These are phyloP conservation scores for Pythium pyrilobum DNA, from an alignment of 352 stramenopile genomes.

Conservation along the genomic window DNA sequence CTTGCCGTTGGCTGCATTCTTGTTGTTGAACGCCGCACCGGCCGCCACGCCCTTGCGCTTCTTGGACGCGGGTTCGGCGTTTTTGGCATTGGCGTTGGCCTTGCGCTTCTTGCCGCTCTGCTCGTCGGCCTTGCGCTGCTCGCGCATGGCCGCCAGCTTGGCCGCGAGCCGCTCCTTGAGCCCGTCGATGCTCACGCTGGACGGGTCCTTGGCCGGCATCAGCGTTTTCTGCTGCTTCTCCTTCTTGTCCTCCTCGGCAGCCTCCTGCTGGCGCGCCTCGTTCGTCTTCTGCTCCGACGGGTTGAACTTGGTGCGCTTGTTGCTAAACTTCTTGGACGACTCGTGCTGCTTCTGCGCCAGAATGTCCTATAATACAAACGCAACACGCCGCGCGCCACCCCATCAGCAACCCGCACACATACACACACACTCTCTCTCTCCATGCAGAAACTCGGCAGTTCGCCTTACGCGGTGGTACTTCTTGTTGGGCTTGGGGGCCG, in stretches of 20 bases:
- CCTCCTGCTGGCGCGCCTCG: conserved; percentile 43
- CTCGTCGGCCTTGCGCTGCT: conserved; percentile 68
- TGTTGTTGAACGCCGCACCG: conserved; percentile 32
- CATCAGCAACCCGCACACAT: neutral
- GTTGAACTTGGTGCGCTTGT: conserved; percentile 73
- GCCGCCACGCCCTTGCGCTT: conserved; percentile 42
- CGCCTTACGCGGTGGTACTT: conserved; percentile 74
- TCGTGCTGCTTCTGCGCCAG: conserved; percentile 45
- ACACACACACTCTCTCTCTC: neutral
- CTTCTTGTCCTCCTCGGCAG: conserved; percentile 42
- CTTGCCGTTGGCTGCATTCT: conserved; percentile 13
- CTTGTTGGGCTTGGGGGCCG: conserved; percentile 41
- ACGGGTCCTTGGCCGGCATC: conserved; percentile 34
- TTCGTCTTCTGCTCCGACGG: conserved; percentile 61
- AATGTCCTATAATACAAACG: conserved; percentile 30
- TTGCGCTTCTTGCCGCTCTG: conserved; percentile 56
- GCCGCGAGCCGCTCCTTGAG: conserved; percentile 60
- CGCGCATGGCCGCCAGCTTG: conserved; percentile 67
- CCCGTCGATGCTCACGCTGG: conserved; percentile 42
- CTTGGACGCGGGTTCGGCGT: conserved; percentile 35
- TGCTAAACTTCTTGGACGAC: conserved; percentile 52
- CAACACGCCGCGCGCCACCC: neutral
- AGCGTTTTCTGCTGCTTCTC: conserved; percentile 27
- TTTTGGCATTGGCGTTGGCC: conserved; percentile 14
- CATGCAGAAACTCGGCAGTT: neutral